Base-by-base conservation (phyloP, 306 rosid species). In the Prunus kanzakura region DNA sequence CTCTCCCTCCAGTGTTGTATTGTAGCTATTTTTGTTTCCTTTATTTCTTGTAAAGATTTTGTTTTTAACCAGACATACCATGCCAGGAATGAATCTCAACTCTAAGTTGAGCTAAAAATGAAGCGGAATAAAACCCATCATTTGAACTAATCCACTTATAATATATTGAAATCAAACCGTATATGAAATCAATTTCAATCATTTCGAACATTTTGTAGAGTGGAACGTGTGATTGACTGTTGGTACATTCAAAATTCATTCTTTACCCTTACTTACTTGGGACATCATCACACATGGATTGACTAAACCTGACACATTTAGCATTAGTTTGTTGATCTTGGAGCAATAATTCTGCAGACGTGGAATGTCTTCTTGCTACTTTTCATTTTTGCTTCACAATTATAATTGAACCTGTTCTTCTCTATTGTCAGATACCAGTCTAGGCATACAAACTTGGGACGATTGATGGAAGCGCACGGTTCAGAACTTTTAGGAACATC, bases 401-500 rank as follows among this genome's bases (percentile, higher is more conserved):
- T 13, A 4, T 67, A 66, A 47, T 27, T 43, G 50, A 41, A 27
- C 74, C 2, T 55, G 23, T 2, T 49, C 15, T 65, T 70, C 74
- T 78, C 50, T 67, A 32, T 64, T 73, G 18, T 32, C 57, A 93
- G 98, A 72, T 27, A 82, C 75, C 83, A 86, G 23, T 78, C 91
- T 10, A 88, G 14, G 35, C 62, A 65, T 46, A 84, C 92, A 57
- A 93, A 91, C 83, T 80, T 91, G 77, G 97, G 93, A 64, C 85
- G 92, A 47, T 4, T 91, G 55, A 87, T 93, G 92, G 96, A 88
- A 83, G 64, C 51, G 46, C 64, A 93, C 71, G 93, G 88, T 65
- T 47, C 97, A 79, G 55, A 81, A 84, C 82, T 91, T 47, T 73
- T 93, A 50, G 97, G 93, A 73, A 15, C 80, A 23, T 84, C 88